Evolutionary conservation across 805 yeast genomes (phyloP), one percentile per base, ranked within the genome.

Genomic region (Metschnikowia kofuensis): DNA sequence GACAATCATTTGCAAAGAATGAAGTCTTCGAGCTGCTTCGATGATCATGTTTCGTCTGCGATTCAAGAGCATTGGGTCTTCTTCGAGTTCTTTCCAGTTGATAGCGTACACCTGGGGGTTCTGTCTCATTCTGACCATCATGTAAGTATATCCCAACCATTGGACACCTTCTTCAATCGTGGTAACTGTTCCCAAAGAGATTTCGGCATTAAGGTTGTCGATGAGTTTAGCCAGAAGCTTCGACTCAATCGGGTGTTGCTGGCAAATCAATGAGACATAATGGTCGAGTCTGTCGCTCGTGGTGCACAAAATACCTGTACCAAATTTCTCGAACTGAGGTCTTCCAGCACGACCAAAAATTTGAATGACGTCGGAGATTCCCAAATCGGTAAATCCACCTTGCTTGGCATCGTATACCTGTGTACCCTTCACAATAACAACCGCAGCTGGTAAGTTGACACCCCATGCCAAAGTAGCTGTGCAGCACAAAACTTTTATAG

Each of bases 381-480:
- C 98, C 36, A 95, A 72, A 63, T 94, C 99, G 2, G 85, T 81
- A 61, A 84, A 89, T 0, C 99, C 99, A 77, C 99, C 99, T 45
- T 85, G 86, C 63, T 91, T 89, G 0, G 98, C 78, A 63, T 94
- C 96, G 63, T 94, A 94, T 0, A 94, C 90, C 62, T 92, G 96
- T 0, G 99, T 94, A 0, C 99, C 99, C 61, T 94, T 94, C 31
- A 94, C 83, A 53, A 94, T 88, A 16, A 94, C 99, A 37, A 90
- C 96, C 1, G 97, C 97, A 7, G 99, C 99, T 1, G 99, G 99
- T 50, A 94, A 74, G 63, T 94, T 94, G 15, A 94, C 98, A 79
- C 99, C 99, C 99, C 99, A 94, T 0, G 99, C 99, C 50, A 94
- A 78, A 0, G 99, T 94, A 0, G 99, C 96, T 2, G 99, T 94